Evolutionary conservation across 164 flowering plant genomes (phyloP).

Genomic region (Chloranthus sessilifolius): DNA sequence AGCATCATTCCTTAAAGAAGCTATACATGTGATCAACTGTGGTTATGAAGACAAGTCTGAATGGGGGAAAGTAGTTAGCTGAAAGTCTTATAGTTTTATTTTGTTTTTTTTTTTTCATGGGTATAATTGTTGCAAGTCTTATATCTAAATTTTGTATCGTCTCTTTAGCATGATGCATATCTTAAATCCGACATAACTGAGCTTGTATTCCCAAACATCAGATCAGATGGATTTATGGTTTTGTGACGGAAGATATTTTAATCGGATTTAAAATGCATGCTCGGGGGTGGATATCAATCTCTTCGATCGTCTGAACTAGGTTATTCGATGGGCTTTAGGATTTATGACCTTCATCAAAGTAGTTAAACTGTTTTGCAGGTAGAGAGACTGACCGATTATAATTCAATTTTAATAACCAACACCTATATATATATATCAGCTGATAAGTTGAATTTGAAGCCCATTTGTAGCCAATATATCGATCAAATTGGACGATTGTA

Average conservation of each 20-base stretch:
- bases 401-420: no score
- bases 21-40: slow-evolving; percentile 97
- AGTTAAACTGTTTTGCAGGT: no score
- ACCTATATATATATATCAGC: no score
- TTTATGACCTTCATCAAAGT: no score
- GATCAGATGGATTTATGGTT: slow-evolving; percentile 99
- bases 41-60: slow-evolving; percentile 96
- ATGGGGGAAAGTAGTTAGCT: slow-evolving; percentile 97
- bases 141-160: background rate
- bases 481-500: no score
- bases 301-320: slow-evolving; percentile 95
- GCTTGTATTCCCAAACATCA: no score
- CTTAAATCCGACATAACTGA: background rate
- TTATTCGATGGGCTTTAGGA: slow-evolving; percentile 98
- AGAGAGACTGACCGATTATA: no score
- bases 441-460: no score
- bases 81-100: no score
- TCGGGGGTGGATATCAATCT: slow-evolving; percentile 99
- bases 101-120: no score
- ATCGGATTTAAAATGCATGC: slow-evolving; percentile 99
- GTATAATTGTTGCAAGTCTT: no score
- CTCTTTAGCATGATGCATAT: slow-evolving; percentile 1
- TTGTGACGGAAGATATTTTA: slow-evolving; percentile 96
- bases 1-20: slow-evolving; percentile 85
- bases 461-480: no score